Evolutionary conservation across 108 stramenopile species (phyloP), one percentile per base, ranked within the genome.

Genomic region (Pseudonitzschia pungens): DNA sequence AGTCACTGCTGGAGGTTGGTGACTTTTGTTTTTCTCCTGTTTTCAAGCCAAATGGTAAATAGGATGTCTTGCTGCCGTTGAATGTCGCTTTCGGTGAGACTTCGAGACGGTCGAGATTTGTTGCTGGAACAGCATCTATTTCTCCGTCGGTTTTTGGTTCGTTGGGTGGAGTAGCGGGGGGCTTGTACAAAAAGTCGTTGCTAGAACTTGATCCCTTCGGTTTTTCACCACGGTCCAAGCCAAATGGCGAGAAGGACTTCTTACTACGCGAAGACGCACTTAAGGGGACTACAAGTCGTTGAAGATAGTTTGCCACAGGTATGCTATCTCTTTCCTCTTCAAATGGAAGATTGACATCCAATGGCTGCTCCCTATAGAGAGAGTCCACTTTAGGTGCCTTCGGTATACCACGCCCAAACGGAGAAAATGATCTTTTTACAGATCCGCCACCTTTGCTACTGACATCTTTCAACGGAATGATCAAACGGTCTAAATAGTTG

Each of bases 241-340:
- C 57, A 24, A 58, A 58, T 16, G 57, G 57, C 10, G 57, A 58
- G 57, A 31, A 58, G 11, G 57, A 58, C 12, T 58, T 58, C 20
- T 58, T 58, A 32, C 45, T 48, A 48, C 1, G 1, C 45, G 45
- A 48, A 11, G 45, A 48, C 1, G 1, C 54, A 55, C 54, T 26
- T 10, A 55, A 55, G 2, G 54, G 54, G 10, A 55, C 26, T 55
- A 55, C 24, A 1, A 55, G 21, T 24, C 10, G 21, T 26, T 55
- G 24, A 4, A 55, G 54, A 55, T 55, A 55, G 54, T 26, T 55
- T 55, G 54, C 12, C 21, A 55, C 54, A 26, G 54, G 54, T 26
- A 10, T 55, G 22, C 6, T 55, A 24, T 55, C 22, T 55, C 54
- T 55, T 22, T 55, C 54, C 2, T 41, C 36, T 7, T 55, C 54